A percentile compares a stretch with the other conserved stretches of the same genome.
Evolutionary conservation across 2,329 filamentous ascomycete genomes (phyloP).

Genomic region (Tolypocladium tropicale): DNA sequence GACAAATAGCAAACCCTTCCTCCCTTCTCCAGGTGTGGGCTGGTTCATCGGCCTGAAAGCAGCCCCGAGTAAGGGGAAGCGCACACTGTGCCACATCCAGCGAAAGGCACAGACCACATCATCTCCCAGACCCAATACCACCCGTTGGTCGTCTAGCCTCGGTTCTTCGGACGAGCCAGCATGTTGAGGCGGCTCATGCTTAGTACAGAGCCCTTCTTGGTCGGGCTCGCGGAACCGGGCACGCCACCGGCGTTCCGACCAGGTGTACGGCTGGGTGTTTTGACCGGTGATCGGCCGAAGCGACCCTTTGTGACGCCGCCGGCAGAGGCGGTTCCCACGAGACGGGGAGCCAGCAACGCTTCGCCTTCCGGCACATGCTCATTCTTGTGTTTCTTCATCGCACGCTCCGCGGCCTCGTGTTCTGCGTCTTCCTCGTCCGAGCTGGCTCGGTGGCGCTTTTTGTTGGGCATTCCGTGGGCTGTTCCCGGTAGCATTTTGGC

Average conservation of each 20-base stretch:
- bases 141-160: constrained; percentile 25
- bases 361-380: constrained; percentile 38
- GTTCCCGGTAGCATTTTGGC: constrained; percentile 32
- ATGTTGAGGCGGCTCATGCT: constrained; percentile 51
- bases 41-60: neutral
- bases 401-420: constrained; percentile 35
- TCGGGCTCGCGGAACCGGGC: constrained; percentile 27
- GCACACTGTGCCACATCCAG: neutral
- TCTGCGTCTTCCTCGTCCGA: constrained; percentile 47
- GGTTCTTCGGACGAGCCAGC: constrained; percentile 49
- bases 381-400: constrained; percentile 49
- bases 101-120: too few species aligned
- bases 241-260: constrained; percentile 7
- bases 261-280: constrained; percentile 7
- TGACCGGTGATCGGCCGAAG: constrained; percentile 14
- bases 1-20: neutral
- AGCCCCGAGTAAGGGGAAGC: neutral
- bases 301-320: constrained; percentile 24
- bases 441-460: constrained; percentile 52
- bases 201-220: constrained; percentile 41
- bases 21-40: neutral
- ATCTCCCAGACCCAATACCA: neutral
- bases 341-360: constrained; percentile 39
- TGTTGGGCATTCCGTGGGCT: constrained; percentile 53
- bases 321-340: constrained; percentile 24